A percentile compares a stretch with the other conserved stretches of the same genome.
These are phyloP conservation scores for Torrubiellomyces zombiae DNA, from an alignment of 2,329 filamentous ascomycete genomes.

Conservation along the genomic window DNA sequence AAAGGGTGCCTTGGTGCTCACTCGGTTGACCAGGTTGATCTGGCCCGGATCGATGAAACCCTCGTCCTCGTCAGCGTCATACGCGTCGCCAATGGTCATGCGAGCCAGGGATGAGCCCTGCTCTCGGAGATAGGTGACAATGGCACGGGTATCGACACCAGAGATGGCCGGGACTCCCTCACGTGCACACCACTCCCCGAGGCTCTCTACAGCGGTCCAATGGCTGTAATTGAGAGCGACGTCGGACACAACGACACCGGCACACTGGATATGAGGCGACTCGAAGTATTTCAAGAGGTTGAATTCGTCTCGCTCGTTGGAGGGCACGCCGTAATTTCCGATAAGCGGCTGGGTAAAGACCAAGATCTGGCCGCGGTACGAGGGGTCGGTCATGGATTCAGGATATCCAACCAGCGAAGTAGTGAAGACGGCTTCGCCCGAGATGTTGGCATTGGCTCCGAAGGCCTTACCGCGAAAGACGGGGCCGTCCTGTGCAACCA, in stretches of 20 bases:
- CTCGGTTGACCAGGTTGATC: constrained; percentile 90
- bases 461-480: constrained; percentile 95
- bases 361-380: constrained; percentile 85
- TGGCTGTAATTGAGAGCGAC: constrained; percentile 90
- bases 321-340: constrained; percentile 96
- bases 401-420: constrained; percentile 96
- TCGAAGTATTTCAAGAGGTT: constrained; percentile 96
- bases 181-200: constrained; percentile 86
- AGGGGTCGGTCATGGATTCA: constrained; percentile 81
- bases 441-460: constrained; percentile 90
- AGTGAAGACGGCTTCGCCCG: constrained; percentile 95
- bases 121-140: constrained; percentile 91
- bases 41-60: constrained; percentile 87
- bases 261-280: constrained; percentile 92
- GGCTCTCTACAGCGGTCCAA: constrained; percentile 93
- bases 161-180: constrained; percentile 94
- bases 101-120: constrained; percentile 89
- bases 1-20: constrained; percentile 97
- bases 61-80: constrained; percentile 96
- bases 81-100: constrained; percentile 92
- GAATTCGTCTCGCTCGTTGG: constrained; percentile 65
- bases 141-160: constrained; percentile 89
- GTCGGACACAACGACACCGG: constrained; percentile 89
- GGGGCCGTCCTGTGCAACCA: constrained; percentile 55
- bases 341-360: constrained; percentile 97